Conservation (phyloP, 2,329 filamentous ascomycete genomes). For the Colletotrichum australisinense region DNA sequence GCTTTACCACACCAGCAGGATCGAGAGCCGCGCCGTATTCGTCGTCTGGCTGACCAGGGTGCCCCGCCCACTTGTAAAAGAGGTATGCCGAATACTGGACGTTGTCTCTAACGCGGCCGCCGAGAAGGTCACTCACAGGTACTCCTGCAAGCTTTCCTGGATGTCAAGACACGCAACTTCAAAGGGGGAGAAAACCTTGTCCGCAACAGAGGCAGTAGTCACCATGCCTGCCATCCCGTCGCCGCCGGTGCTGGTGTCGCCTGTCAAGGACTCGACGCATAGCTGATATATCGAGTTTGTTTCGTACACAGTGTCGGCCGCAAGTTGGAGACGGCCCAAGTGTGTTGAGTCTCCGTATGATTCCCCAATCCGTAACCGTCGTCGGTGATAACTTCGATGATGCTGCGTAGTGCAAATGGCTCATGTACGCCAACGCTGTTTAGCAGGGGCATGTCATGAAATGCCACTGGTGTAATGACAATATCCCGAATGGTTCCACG, state of each 20-base stretch:
- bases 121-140: slow-evolving; percentile 52
- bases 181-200: slow-evolving; percentile 56
- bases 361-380: slow-evolving; percentile 50
- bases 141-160: slow-evolving; percentile 52
- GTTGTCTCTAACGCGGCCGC: slow-evolving; percentile 50
- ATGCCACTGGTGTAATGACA: slow-evolving; percentile 55
- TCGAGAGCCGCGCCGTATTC: slow-evolving; percentile 53
- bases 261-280: slow-evolving; percentile 77
- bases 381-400: slow-evolving; percentile 52
- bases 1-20: slow-evolving; percentile 46
- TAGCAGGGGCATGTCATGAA: slow-evolving; percentile 56
- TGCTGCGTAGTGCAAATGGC: slow-evolving; percentile 53
- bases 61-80: slow-evolving; percentile 56
- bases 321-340: slow-evolving; percentile 46
- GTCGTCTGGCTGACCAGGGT: slow-evolving; percentile 51
- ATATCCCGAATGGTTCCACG: slow-evolving; percentile 49
- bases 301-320: slow-evolving; percentile 57
- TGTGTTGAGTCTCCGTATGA: slow-evolving; percentile 54
- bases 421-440: slow-evolving; percentile 57
- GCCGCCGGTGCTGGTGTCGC: slow-evolving; percentile 57
- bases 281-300: slow-evolving; percentile 87
- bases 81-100: slow-evolving; percentile 57
- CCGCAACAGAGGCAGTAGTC: slow-evolving; percentile 51
- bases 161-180: slow-evolving; percentile 56
- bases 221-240: slow-evolving; percentile 70